Percentiles rank a stretch among this genome's conserved stretches.
These are phyloP conservation scores for Bipolaris zeicola DNA, from an alignment of 2,329 filamentous ascomycete genomes.

Conservation along the genomic window DNA sequence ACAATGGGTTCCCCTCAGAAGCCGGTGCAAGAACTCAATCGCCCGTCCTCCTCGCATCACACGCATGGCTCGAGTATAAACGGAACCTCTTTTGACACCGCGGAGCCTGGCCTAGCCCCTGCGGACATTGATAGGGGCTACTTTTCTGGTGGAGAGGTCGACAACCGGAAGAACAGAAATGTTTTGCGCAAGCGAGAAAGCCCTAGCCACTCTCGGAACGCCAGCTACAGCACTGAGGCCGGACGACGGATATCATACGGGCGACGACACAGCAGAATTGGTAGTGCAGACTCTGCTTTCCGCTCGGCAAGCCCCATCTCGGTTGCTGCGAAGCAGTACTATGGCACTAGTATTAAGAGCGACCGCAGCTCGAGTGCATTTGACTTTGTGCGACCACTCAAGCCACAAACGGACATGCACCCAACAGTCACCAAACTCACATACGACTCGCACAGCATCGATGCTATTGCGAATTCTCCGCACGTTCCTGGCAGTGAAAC, in stretches of 20 bases:
- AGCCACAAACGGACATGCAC: slow-evolving; percentile 51
- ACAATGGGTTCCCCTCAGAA: slow-evolving; percentile 54
- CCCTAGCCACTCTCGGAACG: slow-evolving; percentile 68
- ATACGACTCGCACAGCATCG: slow-evolving; percentile 55
- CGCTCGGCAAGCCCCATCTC: slow-evolving; percentile 61
- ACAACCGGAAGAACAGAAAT: slow-evolving; percentile 72
- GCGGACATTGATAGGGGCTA: slow-evolving; percentile 82
- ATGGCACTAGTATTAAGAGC: slow-evolving; percentile 54
- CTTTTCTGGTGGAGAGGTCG: slow-evolving; percentile 86
- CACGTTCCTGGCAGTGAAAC: slow-evolving; percentile 54
- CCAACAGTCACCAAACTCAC: slow-evolving; percentile 64
- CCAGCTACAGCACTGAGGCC: slow-evolving; percentile 69
- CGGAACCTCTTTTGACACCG: slow-evolving; percentile 30
- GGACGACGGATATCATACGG: slow-evolving; percentile 67
- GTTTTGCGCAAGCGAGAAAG: slow-evolving; percentile 75
- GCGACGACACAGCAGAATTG: slow-evolving; percentile 73
- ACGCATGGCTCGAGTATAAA: slow-evolving; percentile 39
- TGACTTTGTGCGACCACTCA: slow-evolving; percentile 48
- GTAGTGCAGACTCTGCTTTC: slow-evolving; percentile 75
- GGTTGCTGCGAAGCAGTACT: slow-evolving; percentile 72
- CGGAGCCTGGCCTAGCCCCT: slow-evolving; percentile 37
- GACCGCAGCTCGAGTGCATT: slow-evolving; percentile 57
- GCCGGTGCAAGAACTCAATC: slow-evolving; percentile 33
- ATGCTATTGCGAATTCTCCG: slow-evolving; percentile 51
- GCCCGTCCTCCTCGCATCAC: slow-evolving; percentile 45